Conservation (phyloP, 306 rosid genomes). For the Corylus avellana region DNA sequence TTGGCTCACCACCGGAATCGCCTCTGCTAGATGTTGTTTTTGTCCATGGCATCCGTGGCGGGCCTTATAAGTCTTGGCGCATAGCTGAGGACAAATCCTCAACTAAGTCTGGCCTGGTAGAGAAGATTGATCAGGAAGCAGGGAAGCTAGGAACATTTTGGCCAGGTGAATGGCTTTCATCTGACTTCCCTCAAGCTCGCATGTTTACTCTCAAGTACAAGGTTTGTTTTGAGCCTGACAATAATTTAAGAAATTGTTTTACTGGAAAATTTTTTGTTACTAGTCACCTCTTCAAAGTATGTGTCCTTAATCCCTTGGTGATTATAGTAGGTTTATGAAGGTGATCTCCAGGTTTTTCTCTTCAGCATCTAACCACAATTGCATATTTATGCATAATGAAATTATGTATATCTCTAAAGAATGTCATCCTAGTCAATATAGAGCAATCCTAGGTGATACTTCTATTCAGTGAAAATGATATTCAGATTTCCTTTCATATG, state of each 20-base stretch:
- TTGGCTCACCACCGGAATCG: slow-evolving; percentile 29
- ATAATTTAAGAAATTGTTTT: slow-evolving; percentile 12
- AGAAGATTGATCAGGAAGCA: slow-evolving; percentile 96
- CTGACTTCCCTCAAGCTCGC: slow-evolving; percentile 86
- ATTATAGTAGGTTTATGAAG: slow-evolving; percentile 21
- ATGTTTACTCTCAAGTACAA: slow-evolving; percentile 84
- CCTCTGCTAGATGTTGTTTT: slow-evolving; percentile 82
- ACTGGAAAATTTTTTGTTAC: background rate
- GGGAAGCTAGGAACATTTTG: slow-evolving; percentile 96
- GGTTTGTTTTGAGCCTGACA: slow-evolving; percentile 51
- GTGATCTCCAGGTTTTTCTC: slow-evolving; percentile 18
- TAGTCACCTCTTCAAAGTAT: slow-evolving; percentile 1
- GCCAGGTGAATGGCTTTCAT: slow-evolving; percentile 99
- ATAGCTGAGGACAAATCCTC: slow-evolving; percentile 89
- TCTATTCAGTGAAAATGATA: background rate
- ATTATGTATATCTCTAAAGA: background rate
- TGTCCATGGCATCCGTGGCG: slow-evolving; percentile 94
- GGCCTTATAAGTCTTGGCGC: slow-evolving; percentile 94
- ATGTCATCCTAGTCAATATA: background rate
- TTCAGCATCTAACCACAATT: slow-evolving; percentile 38
- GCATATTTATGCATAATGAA: slow-evolving; percentile 42
- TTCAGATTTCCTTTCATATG: background rate
- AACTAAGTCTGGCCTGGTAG: slow-evolving; percentile 75
- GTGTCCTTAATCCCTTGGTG: slow-evolving; percentile 13
- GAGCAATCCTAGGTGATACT: background rate